Base-by-base conservation (phyloP, 2,329 filamentous ascomycete species). In the Penicillium olsonii region DNA sequence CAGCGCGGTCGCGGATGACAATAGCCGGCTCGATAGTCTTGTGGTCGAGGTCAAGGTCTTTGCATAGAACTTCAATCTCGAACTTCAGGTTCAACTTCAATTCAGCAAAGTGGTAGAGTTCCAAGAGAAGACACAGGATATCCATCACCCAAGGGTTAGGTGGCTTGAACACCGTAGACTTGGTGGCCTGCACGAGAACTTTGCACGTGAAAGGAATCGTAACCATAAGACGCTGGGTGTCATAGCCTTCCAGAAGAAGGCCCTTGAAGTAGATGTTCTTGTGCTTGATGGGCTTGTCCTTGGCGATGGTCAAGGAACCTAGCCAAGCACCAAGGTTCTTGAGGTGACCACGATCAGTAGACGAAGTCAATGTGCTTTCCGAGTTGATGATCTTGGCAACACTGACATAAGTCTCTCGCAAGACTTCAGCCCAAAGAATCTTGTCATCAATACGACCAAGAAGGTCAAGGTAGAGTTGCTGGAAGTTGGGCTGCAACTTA, bases 141-240 rank as follows among this genome's bases (percentile, higher is more conserved):
- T 99, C 94, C 88, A 96, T 95, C 37, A 96, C 72, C 94, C 94
- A 99, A 1, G 94, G 94, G 62, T 99, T 99, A 1, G 94, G 94
- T 10, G 92, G 92, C 49, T 85, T 87, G 75, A 99, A 99, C 9
- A 97, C 87, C 11, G 87, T 88, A 0, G 94, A 97, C 42, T 84
- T 83, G 31, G 84, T 85, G 17, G 91, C 92, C 67, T 96, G 91
- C 18, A 87, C 82, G 18, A 99, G 77, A 5, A 96, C 90, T 72
- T 96, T 97, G 82, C 94, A 99, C 45, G 95, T 94, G 68, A 99
- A 99, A 0, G 94, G 94, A 52, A 99, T 95, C 40, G 94, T 92
- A 33, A 97, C 84, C 33, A 96, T 83, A 24, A 99, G 80, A 41
- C 94, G 85, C 69, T 97, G 91, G 2, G 89, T 94, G 62, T 97